These are phyloP conservation scores for Pyronema domesticum DNA, from an alignment of 495 filamentous ascomycete species.

Conservation along the genomic window DNA sequence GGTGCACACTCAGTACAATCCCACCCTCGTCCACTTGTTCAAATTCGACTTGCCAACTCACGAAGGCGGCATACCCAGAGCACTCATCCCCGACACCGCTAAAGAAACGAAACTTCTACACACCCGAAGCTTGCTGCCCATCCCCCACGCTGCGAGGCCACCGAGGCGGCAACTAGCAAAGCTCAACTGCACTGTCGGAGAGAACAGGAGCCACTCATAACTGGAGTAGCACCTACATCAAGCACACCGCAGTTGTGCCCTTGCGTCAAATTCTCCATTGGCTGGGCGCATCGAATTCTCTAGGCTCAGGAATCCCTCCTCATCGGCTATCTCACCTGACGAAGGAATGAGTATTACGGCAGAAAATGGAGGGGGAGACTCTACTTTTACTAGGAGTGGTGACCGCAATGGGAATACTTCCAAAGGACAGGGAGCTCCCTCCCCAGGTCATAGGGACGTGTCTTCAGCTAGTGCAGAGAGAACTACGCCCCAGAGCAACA, in stretches of 20 bases:
- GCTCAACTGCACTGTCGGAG: neutral
- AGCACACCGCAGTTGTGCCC: neutral
- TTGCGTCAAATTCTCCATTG: neutral
- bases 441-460: neutral
- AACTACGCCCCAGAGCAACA: neutral
- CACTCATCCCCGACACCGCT: neutral
- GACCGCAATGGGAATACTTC: neutral
- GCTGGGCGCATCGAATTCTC: neutral
- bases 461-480: neutral
- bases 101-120: neutral
- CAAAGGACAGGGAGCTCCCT: neutral
- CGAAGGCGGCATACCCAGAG: neutral
- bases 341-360: neutral
- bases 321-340: neutral
- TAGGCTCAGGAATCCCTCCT: neutral
- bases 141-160: neutral
- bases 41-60: conserved; percentile 17
- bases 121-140: neutral
- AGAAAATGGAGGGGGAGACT: neutral
- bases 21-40: conserved; percentile 14
- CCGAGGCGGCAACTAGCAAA: neutral
- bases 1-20: neutral
- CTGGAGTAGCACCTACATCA: neutral
- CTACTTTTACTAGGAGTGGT: neutral
- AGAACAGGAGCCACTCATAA: neutral